Evolutionary conservation across 2,329 filamentous ascomycete species (phyloP).

Genomic region (Pezicula radicicola): DNA sequence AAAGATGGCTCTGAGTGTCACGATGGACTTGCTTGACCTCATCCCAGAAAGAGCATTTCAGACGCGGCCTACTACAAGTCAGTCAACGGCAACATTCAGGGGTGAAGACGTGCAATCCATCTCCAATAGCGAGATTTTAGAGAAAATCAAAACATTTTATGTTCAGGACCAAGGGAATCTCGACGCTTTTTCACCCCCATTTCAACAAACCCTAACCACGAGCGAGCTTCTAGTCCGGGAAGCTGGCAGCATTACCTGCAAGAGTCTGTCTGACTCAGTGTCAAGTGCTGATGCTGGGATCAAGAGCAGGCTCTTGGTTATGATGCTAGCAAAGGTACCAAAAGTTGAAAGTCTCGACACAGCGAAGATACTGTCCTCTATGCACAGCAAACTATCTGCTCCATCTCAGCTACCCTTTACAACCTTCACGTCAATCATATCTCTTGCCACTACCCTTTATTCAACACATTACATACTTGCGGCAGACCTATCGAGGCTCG

Average conservation of each 20-base stretch:
- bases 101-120: constrained; percentile 27
- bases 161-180: constrained; percentile 67
- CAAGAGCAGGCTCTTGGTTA: constrained; percentile 56
- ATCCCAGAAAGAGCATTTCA: constrained; percentile 64
- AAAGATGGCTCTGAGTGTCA: constrained; percentile 41
- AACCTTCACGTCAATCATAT: constrained; percentile 56
- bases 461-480: constrained; percentile 47
- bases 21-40: constrained; percentile 56
- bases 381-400: constrained; percentile 44
- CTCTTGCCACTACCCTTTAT: constrained; percentile 55
- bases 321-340: constrained; percentile 52
- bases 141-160: constrained; percentile 64
- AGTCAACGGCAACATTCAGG: constrained; percentile 18
- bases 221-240: constrained; percentile 64
- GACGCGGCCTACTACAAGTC: constrained; percentile 21
- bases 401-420: constrained; percentile 43
- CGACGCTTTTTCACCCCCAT: constrained; percentile 59
- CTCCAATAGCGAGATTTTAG: constrained; percentile 51
- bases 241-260: constrained; percentile 48
- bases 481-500: constrained; percentile 56
- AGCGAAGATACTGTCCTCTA: constrained; percentile 45
- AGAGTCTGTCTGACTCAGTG: constrained; percentile 39
- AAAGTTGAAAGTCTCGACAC: constrained; percentile 42
- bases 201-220: constrained; percentile 45
- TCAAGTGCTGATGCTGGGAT: constrained; percentile 48